Evolutionary conservation across 2,329 filamentous ascomycete species (phyloP).

Genomic region (Aspergillus glaucus): DNA sequence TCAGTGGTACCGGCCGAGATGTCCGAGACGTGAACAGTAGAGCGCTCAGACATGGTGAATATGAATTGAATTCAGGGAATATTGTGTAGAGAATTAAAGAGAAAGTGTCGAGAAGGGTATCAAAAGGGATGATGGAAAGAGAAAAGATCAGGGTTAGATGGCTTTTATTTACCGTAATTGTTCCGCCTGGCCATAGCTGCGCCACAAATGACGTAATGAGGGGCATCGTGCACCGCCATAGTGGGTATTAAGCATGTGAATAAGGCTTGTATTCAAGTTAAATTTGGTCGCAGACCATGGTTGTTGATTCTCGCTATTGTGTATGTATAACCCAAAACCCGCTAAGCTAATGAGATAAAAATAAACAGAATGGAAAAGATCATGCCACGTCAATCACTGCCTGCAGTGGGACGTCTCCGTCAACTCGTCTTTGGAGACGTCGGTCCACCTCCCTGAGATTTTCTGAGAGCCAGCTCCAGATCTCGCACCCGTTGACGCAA

Average conservation of each 20-base stretch:
- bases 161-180: slow-evolving; percentile 10
- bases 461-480: slow-evolving; percentile 33
- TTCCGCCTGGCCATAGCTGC: slow-evolving; percentile 9
- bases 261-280: not conserved
- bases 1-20: slow-evolving; percentile 77
- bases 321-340: slow-evolving; percentile 9
- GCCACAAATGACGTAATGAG: slow-evolving; percentile 31
- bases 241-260: slow-evolving; percentile 9
- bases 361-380: slow-evolving; percentile 1
- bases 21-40: slow-evolving; percentile 81
- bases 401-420: slow-evolving; percentile 1
- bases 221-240: slow-evolving; percentile 23
- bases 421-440: not conserved
- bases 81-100: not conserved
- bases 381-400: not conserved
- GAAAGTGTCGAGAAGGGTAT: not conserved
- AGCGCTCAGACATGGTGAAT: slow-evolving; percentile 49
- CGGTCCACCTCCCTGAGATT: slow-evolving; percentile 3
- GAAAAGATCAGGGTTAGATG: slow-evolving; percentile 2
- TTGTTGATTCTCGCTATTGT: slow-evolving; percentile 2
- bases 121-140: not conserved
- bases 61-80: not conserved
- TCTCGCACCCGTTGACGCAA: slow-evolving; percentile 41
- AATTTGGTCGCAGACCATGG: not conserved
- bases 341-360: slow-evolving; percentile 1